These are phyloP conservation scores for Comarum palustre DNA, from an alignment of 306 rosid species.

Conservation along the genomic window DNA sequence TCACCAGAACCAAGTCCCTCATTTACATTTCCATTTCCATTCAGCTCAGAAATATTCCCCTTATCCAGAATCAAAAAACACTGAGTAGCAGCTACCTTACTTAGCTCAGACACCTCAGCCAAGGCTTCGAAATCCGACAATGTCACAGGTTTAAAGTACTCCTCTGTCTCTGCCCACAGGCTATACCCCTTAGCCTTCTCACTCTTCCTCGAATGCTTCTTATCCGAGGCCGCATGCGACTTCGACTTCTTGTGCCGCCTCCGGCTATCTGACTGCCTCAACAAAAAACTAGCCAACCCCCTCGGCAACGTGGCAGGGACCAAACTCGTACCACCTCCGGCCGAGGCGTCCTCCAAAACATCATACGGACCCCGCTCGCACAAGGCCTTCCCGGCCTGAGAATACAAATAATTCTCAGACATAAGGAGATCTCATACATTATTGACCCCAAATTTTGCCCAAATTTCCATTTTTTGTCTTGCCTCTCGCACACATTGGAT, in stretches of 20 bases:
- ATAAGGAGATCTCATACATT: constrained; percentile 53
- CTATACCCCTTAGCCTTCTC: constrained; percentile 48
- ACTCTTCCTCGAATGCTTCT: constrained; percentile 55
- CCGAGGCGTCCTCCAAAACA: constrained; percentile 44
- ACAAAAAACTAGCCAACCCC: constrained; percentile 58
- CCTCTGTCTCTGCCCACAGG: constrained; percentile 77
- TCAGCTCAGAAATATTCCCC: constrained; percentile 32
- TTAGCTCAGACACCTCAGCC: constrained; percentile 44
- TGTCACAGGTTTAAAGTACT: constrained; percentile 67
- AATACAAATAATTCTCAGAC: constrained; percentile 33
- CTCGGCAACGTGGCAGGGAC: constrained; percentile 69
- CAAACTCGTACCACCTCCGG: constrained; percentile 7
- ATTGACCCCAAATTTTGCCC: constrained; percentile 75
- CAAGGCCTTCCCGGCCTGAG: constrained; percentile 79
- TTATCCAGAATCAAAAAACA: constrained; percentile 48
- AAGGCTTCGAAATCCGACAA: constrained; percentile 61
- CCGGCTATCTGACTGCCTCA: constrained; percentile 56
- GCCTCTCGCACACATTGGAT: constrained; percentile 95
- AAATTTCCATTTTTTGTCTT: constrained; percentile 80
- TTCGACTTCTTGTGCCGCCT: constrained; percentile 70
- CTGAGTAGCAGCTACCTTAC: constrained; percentile 38
- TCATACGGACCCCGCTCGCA: constrained; percentile 75
- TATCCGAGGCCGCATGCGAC: constrained; percentile 51
- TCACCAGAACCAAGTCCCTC: not conserved
- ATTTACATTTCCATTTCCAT: constrained; percentile 20